Base-by-base conservation (phyloP, 139 green algal species). In the Chlamydomonas schloesseri region DNA sequence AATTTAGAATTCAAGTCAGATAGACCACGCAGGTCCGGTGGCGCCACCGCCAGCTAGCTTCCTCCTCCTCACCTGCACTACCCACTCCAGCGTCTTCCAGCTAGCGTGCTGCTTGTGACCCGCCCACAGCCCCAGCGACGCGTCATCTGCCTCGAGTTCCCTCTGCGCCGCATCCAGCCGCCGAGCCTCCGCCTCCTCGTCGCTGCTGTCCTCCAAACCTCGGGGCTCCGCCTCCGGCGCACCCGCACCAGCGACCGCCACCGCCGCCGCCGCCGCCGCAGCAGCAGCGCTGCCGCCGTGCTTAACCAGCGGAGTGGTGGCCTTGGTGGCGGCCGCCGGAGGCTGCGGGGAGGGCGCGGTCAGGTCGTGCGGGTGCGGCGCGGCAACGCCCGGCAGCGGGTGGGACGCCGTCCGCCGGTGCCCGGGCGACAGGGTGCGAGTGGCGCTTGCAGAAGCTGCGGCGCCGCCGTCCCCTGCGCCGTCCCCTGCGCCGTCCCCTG, bases 31-130 rank as follows among this genome's bases (percentile, higher is more conserved):
- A n/a, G n/a, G n/a, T n/a, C n/a, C n/a, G n/a, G n/a, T n/a, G n/a
- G n/a, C n/a, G n/a, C n/a, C n/a, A n/a, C n/a, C n/a, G n/a, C n/a
- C n/a, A n/a, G n/a, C n/a, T n/a, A n/a, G n/a, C n/a, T n/a, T n/a
- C n/a, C n/a, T 37, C 47, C 62, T 46, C 42, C 72, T 55, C 74
- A 88, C 83, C 83, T 88, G 87, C 72, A 90, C 77, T 53, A 87
- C 36, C 87, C 87, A 90, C 72, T 90, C 80, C 65, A 90, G 53
- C 24, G 80, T 73, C 80, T 87, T 90, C 87, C 87, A 90, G 70
- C 81, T 64, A 4, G 29, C 21, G 28, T 82, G 70, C 50, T 47
- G 10, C 67, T 37, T 26, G 36, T 80, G 73, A 2, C 21, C 36
- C 73, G 81, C 79, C 87, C 87, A 90, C 57, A 74, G 26, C 50